Percentiles rank a stretch among this genome's conserved stretches.
Conservation (phyloP, 2,329 filamentous ascomycete species). For the Epicoccum nigrum region DNA sequence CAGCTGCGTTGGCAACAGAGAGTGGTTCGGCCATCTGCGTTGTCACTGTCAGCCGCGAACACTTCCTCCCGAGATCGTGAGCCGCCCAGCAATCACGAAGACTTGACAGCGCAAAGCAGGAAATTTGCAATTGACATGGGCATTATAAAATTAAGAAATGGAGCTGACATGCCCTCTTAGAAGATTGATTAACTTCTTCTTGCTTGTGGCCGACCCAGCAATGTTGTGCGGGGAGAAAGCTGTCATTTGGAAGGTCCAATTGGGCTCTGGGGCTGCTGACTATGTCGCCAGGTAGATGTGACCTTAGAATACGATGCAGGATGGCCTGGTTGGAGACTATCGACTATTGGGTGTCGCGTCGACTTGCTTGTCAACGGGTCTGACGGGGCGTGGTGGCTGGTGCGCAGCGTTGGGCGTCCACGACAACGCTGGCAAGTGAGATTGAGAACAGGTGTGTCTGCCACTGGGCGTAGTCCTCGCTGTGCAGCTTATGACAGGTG, state of each 20-base stretch:
- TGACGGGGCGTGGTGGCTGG: slow-evolving; percentile 14
- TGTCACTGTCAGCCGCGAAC: slow-evolving; percentile 27
- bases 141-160: slow-evolving; percentile 12
- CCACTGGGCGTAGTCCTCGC: slow-evolving; percentile 4
- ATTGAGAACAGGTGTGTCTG: slow-evolving; percentile 4
- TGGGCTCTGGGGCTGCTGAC: slow-evolving; percentile 15
- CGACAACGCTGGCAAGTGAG: background rate
- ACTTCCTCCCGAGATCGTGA: slow-evolving; percentile 16
- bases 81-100: slow-evolving; percentile 23
- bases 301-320: slow-evolving; percentile 5
- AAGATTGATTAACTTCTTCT: slow-evolving; percentile 46
- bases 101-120: slow-evolving; percentile 8
- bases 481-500: slow-evolving; percentile 22
- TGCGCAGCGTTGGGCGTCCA: slow-evolving; percentile 10
- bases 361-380: slow-evolving; percentile 6
- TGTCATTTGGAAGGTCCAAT: slow-evolving; percentile 24
- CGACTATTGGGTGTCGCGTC: slow-evolving; percentile 22
- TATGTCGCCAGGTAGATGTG: slow-evolving; percentile 13
- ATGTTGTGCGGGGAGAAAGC: slow-evolving; percentile 39
- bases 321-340: slow-evolving; percentile 15
- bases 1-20: slow-evolving; percentile 68
- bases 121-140: slow-evolving; percentile 9
- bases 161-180: slow-evolving; percentile 42
- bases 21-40: slow-evolving; percentile 68
- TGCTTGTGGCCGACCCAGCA: slow-evolving; percentile 34